Base-by-base conservation (phyloP, 1,139 yeast genomes). In the Lodderomyces parapsilosis region DNA sequence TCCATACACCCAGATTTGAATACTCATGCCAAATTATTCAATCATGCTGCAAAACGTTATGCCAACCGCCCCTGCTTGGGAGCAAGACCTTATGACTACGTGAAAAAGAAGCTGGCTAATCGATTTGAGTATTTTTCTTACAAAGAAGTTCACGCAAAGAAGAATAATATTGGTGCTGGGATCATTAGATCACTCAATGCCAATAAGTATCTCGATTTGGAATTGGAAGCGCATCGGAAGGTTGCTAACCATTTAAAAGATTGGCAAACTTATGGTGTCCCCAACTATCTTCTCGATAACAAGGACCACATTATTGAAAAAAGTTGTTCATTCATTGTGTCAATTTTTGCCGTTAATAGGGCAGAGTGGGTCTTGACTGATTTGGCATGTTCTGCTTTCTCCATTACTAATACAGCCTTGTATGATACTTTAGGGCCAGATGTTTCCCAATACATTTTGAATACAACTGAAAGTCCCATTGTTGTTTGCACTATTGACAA, bases 291-390 rank as follows among this genome's bases (percentile, higher is more conserved):
- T 18, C 20, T 40, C 9, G 38, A 40, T 11, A 50, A 52, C 36
- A 22, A 25, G 6, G 41, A 49, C 36, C 37, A 34, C 32, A 46
- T 41, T 18, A 41, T 50, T 43, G 55, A 45, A 39, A 42, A 52
- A n/a, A 46, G 42, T 32, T 38, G 45, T 37, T 63, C 70, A 11
- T 66, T 65, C 44, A 54, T 66, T 8, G 50, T 66, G 28, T 56
- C 68, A 5, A 62, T 66, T 25, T 65, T 58, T 43, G 52, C 68
- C 1, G 59, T 60, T 28, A 67, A 65, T 43, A 47, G 72, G 9
- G 46, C 52, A 28, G 72, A 67, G 48, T 67, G 73, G 73, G 49
- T 63, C 2, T 52, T 67, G 46, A 52, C 67, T n/a, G 73, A 67
- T 48, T 52, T 66, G 44, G 67, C 71, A 3, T 65, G 70, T 43